Evolutionary conservation across 2,329 filamentous ascomycete species (phyloP), one percentile per base, ranked within the genome.

Genomic region (Coniella vitis): DNA sequence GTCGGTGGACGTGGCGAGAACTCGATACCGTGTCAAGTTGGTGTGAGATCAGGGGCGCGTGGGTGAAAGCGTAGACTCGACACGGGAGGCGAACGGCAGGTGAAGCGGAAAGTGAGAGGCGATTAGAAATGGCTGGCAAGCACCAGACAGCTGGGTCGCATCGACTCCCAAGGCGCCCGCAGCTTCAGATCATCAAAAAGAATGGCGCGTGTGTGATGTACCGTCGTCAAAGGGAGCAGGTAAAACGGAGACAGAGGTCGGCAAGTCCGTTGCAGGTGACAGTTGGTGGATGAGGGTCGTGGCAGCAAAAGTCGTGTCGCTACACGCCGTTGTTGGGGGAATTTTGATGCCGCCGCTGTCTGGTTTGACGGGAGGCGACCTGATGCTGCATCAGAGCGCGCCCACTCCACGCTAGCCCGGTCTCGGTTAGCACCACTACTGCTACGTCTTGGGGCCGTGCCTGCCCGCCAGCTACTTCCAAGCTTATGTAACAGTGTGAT

Each of bases 51-150:
- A 17, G 38, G 29, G n/a, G 38, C 35, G 35, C 35, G 35, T n/a
- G n/a, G 35, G 8, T 37, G n/a, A 12, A 13, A 35, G 25, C 5
- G 10, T 5, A 25, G 29, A 21, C 2, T 14, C 20, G n/a, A 14
- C n/a, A 25, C 31, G 17, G 14, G 16, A 34, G 20, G 32, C 14
- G 17, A 5, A 16, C 39, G 38, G 29, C 8, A 31, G 19, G 44
- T 8, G 34, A 44, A 43, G 21, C 40, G 38, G 13, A 34, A 36
- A n/a, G 38, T 40, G 43, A 37, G 25, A n/a, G 42, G 43, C 38
- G 46, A 48, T 52, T 54, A 54, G 49, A 54, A 54, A 49, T 49
- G 43, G 49, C 45, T 45, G 45, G 37, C 52, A 38, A 49, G 46
- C 46, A 49, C 38, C 48, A 45, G 36, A 32, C 52, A 48, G 49